Evolutionary conservation across 106 monocot species (phyloP), one percentile per base, ranked within the genome.

Genomic region (Hemerocallis citrina): DNA sequence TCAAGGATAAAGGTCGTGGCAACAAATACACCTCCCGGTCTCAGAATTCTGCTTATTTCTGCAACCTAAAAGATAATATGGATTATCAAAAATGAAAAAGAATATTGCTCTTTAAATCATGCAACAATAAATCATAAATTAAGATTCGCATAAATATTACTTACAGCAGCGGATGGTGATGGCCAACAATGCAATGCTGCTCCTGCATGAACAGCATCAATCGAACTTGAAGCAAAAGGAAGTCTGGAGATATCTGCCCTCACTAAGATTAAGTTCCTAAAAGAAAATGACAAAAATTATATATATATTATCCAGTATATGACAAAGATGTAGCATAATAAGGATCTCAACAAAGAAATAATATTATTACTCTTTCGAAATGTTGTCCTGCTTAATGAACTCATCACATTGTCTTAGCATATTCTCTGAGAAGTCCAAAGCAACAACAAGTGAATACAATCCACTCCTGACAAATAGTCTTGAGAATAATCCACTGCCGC

Each of bases 171-270:
- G 77, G 95, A 82, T 33, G 89, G 89, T 50, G 95, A 96, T 33
- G 95, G 90, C 95, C 95, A 96, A 60, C 90, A 96, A 75, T 96
- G 95, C 48, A 96, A 58, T 30, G 95, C 95, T 76, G 86, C 90
- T 68, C 90, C 95, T 55, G 95, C 89, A 81, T 90, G 95, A n/a
- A 90, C 83, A 59, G 90, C 90, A 81, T 96, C 90, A 59, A 96
- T 66, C 22, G 95, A 96, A 49, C 64, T 67, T 41, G 90, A 76
- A 45, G 52, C 63, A 73, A 96, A 96, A 50, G 95, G 90, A 25
- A 96, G 77, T 57, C 90, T 80, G 34, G 84, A 83, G 49, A 96
- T 90, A 74, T 90, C 95, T 67, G 90, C 95, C 49, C 86, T 86
- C 32, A 90, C 81, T 68, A 96, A 74, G 40, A 76, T 27, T 40